A percentile compares a stretch with the other conserved stretches of the same genome.
These are phyloP conservation scores for Pythium inflatum DNA, from an alignment of 352 stramenopile genomes.

Conservation along the genomic window DNA sequence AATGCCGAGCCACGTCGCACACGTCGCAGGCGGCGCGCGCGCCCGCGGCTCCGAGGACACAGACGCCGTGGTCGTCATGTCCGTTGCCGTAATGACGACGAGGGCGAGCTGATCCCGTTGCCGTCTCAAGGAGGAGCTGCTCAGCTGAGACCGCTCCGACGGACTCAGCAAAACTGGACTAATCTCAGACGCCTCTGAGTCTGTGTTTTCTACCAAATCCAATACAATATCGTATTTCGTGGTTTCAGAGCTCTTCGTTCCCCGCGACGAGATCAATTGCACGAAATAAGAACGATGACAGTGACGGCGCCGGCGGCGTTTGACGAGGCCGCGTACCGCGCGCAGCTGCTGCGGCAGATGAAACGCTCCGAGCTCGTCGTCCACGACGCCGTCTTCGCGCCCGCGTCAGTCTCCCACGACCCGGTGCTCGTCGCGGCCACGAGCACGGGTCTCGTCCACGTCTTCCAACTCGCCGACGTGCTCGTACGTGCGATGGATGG, in stretches of 20 bases:
- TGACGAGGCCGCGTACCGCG: slow-evolving; percentile 56
- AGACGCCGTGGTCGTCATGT: slow-evolving; percentile 3
- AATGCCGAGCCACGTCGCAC: slow-evolving; percentile 43
- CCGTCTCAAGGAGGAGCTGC: neutral
- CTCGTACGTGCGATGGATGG: slow-evolving; percentile 33
- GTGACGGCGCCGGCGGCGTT: slow-evolving; percentile 62
- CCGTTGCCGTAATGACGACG: neutral
- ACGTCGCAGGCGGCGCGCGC: slow-evolving; percentile 15
- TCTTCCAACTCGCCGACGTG: slow-evolving; percentile 54
- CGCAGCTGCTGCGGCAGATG: slow-evolving; percentile 49
- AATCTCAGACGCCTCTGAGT: slow-evolving; percentile 17
- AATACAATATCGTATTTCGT: neutral
- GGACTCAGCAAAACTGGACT: slow-evolving; percentile 17
- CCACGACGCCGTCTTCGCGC: slow-evolving; percentile 60
- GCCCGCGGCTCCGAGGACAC: neutral
- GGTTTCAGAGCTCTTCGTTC: slow-evolving; percentile 2
- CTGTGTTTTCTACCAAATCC: neutral
- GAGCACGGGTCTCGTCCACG: slow-evolving; percentile 61
- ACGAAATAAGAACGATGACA: neutral
- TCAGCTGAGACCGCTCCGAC: neutral
- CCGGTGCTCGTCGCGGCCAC: slow-evolving; percentile 68
- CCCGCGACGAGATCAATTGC: neutral
- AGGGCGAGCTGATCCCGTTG: neutral
- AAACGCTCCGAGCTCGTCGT: slow-evolving; percentile 11
- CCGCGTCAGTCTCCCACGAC: slow-evolving; percentile 32